Conservation (phyloP, 2,329 filamentous ascomycete genomes). For the Cadophora gregata region DNA sequence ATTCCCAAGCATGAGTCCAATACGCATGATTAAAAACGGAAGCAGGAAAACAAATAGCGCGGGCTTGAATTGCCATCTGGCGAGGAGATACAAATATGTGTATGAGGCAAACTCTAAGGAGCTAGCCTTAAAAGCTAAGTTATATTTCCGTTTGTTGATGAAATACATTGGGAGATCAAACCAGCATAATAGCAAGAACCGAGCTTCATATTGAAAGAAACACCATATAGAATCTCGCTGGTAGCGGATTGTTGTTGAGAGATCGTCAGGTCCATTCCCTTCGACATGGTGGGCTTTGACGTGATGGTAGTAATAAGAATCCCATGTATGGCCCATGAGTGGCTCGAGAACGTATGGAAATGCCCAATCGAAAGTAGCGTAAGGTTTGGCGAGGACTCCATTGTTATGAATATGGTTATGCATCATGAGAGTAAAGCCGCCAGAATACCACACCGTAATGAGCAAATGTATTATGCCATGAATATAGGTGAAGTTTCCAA, state of each 20-base stretch:
- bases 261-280: conserved; percentile 77
- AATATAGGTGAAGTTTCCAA: conserved; percentile 64
- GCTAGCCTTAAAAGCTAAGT: conserved; percentile 59
- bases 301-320: conserved; percentile 85
- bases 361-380: conserved; percentile 61
- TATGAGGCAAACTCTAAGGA: conserved; percentile 68
- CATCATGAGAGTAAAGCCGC: conserved; percentile 80
- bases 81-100: conserved; percentile 59
- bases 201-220: conserved; percentile 74
- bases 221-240: conserved; percentile 71
- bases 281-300: conserved; percentile 88
- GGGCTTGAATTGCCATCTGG: conserved; percentile 52
- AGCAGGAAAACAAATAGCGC: conserved; percentile 70
- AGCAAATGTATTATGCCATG: conserved; percentile 70
- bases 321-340: conserved; percentile 83
- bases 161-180: conserved; percentile 79
- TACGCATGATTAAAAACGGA: conserved; percentile 68
- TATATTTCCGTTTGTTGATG: conserved; percentile 62
- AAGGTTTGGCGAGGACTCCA: conserved; percentile 65
- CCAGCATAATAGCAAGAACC: conserved; percentile 78
- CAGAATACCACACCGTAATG: conserved; percentile 72
- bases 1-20: conserved; percentile 81
- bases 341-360: conserved; percentile 80
- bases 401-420: conserved; percentile 84
- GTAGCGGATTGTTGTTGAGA: conserved; percentile 78